phyloP scores from a whole-genome alignment of 1,139 yeast genomes.

The Yamadazyma dendronema region DNA sequence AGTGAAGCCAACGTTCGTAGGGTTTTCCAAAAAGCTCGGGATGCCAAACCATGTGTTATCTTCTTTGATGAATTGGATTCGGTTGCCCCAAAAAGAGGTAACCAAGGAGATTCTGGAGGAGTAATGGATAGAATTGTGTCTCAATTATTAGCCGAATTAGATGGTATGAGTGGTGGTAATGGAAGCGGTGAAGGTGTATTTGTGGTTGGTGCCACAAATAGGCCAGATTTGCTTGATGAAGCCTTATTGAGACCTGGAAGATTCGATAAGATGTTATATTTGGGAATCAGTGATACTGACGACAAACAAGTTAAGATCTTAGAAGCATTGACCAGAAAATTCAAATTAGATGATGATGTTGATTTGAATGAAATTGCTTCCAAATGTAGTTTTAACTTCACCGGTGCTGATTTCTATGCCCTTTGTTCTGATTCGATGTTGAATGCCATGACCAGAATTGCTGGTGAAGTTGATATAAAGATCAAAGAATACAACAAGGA shows the following conservation, averaged over 20 bases:
- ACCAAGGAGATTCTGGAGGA: conserved; percentile 98
- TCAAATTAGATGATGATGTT: conserved; percentile 60
- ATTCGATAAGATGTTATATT: conserved; percentile 89
- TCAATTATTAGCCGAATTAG: conserved; percentile 88
- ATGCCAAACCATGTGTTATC: conserved; percentile 95
- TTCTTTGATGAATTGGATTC: conserved; percentile 97
- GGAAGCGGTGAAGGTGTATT: conserved; percentile 74
- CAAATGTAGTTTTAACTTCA: conserved; percentile 80
- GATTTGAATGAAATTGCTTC: conserved; percentile 61
- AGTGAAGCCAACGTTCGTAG: conserved; percentile 95
- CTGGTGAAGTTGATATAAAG: conserved; percentile 69
- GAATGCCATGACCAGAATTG: conserved; percentile 91
- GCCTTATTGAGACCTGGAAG: conserved; percentile 94
- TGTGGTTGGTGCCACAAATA: conserved; percentile 95
- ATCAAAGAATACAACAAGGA: conserved; percentile 50
- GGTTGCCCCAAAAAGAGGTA: conserved; percentile 96
- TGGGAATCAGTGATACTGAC: conserved; percentile 90
- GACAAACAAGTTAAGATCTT: conserved; percentile 84
- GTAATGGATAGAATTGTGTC: conserved; percentile 98
- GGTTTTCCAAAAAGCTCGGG: conserved; percentile 91
- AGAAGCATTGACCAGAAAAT: conserved; percentile 86
- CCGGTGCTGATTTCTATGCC: conserved; percentile 98
- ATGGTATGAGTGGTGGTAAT: conserved; percentile 75
- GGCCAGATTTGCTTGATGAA: conserved; percentile 93
- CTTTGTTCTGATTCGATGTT: conserved; percentile 92